phyloP scores from a whole-genome alignment of 768 basidiomycete species.

The Nidula microcarpa region DNA sequence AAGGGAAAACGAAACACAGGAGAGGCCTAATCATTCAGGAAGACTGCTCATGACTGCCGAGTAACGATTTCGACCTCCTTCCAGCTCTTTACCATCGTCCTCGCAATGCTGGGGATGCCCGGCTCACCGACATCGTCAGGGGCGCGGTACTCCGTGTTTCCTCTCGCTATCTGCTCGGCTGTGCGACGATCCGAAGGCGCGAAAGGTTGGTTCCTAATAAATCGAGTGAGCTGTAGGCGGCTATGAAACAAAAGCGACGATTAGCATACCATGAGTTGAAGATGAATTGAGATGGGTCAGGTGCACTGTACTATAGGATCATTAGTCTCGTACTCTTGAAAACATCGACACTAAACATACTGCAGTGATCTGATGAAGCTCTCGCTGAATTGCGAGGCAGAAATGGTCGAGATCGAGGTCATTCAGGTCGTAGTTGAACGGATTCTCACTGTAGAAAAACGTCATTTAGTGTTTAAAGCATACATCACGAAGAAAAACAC shows the following conservation, averaged over 20 bases:
- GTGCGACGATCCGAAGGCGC: conserved; percentile 58
- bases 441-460: conserved; percentile 48
- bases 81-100: conserved; percentile 39
- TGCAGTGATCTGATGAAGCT: conserved; percentile 70
- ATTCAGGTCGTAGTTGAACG: conserved; percentile 66
- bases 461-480: background rate
- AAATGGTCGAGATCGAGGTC: conserved; percentile 70
- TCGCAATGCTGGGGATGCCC: conserved; percentile 32
- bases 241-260: background rate
- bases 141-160: conserved; percentile 29
- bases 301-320: conserved; percentile 46
- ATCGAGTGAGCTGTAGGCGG: background rate
- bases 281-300: conserved; percentile 48
- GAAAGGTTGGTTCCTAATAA: conserved; percentile 61
- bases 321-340: background rate
- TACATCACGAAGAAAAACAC: conserved; percentile 2
- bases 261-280: conserved; percentile 38
- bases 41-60: conserved; percentile 11
- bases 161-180: conserved; percentile 47
- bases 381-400: conserved; percentile 62
- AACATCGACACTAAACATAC: conserved; percentile 31
- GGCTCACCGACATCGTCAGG: conserved; percentile 20
- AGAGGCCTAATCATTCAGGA: too few species aligned
- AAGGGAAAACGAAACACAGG: too few species aligned
- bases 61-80: conserved; percentile 34